Evolutionary conservation across 768 basidiomycete species (phyloP), one percentile per base, ranked within the genome.

Genomic region (Rhizopogon roseolus): DNA sequence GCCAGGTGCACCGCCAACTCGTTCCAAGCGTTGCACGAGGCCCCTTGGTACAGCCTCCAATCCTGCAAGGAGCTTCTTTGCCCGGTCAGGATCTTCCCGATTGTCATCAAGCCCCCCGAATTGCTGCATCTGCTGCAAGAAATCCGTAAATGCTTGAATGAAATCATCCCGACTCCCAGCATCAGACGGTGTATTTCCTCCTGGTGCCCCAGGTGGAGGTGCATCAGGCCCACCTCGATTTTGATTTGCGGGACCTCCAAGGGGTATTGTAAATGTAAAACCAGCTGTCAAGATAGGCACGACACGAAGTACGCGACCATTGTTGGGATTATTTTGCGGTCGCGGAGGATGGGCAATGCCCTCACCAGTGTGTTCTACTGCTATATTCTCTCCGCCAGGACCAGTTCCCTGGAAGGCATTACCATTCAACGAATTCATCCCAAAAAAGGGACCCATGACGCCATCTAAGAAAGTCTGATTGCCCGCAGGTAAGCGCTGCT

Each of bases 1-100:
- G 7, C 73, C 72, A 0, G 66, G 69, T 11, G 71, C 69, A 16
- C 73, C 71, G 1, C 71, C 71, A 5, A 76, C 62, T 49, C 81
- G 75, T 61, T 87, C 82, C 53, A 90, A 68, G 38, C 89, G 72
- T 61, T 80, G 74, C 13, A 90, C 79, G 6, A 91, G 69, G 5
- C 88, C 89, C 2, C 74, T 62, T 0, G 86, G 82, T 5, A 91
- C 86, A 37, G 74, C 77, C 45, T 88, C 86, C 4, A 91, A 66
- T 1, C 81, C 88, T 32, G 73, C 75, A 2, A 90, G 67, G 10
- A 91, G 74, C 54, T 71, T 75, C 66, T 77, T 80, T 1, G 88
- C 89, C 28, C 86, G 76, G 54, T 81, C 84, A 0, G 85, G 85
- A 58, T 88, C 84, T 55, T 89, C 87, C 27, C 71, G 69, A 57